Evolutionary conservation across 345 rosid species (phyloP).

Genomic region (Euclidium syriacum): DNA sequence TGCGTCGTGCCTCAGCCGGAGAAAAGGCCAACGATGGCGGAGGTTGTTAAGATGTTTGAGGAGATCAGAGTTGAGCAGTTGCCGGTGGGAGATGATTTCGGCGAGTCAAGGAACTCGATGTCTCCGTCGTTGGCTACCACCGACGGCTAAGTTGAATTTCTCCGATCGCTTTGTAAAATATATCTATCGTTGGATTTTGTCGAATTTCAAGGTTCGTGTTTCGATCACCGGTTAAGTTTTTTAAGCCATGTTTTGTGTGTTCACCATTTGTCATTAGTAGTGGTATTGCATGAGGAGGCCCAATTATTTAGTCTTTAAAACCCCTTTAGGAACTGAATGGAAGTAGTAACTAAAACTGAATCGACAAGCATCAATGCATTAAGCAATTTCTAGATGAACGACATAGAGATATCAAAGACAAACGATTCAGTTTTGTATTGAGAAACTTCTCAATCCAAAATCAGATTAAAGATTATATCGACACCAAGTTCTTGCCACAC

Average conservation of each 20-base stretch:
- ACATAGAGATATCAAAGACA: too few relatives aligned
- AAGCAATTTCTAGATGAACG: too few relatives aligned
- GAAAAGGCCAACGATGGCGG: conserved; percentile 76
- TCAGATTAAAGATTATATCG: too few relatives aligned
- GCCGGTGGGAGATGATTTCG: conserved; percentile 84
- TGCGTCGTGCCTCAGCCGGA: conserved; percentile 76
- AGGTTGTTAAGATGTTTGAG: conserved; percentile 86
- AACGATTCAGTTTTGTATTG: too few relatives aligned
- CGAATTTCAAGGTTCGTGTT: conserved; percentile 3
- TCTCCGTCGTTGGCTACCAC: conserved; percentile 90
- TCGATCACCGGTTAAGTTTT: conserved; percentile 2
- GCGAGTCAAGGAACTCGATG: conserved; percentile 79
- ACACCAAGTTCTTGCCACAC: too few relatives aligned
- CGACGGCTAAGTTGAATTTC: conserved; percentile 37
- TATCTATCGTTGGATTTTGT: background rate
- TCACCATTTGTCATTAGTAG: background rate
- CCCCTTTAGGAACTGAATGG: too few relatives aligned
- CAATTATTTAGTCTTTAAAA: too few relatives aligned
- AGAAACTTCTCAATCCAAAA: too few relatives aligned
- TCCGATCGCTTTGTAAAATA: background rate
- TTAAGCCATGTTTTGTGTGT: conserved; percentile 10
- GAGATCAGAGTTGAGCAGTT: conserved; percentile 94
- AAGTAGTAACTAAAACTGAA: too few relatives aligned
- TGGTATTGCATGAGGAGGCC: too few relatives aligned
- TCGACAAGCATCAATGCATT: too few relatives aligned